These are phyloP conservation scores for Boletus fagicola DNA, from an alignment of 768 basidiomycete genomes.

Conservation along the genomic window DNA sequence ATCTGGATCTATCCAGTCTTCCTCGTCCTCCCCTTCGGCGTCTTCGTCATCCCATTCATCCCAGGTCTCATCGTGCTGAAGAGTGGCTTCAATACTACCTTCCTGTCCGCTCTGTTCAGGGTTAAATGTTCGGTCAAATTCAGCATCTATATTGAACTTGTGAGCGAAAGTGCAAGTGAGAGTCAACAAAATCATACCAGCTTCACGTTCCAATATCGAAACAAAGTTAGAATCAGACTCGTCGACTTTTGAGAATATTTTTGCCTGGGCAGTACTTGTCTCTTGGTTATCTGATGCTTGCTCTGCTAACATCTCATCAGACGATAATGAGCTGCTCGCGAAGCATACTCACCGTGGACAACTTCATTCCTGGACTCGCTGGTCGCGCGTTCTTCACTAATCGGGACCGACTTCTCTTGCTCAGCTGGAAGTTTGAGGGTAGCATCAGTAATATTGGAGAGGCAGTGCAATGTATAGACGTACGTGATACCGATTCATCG, in stretches of 20 bases:
- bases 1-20: conserved; percentile 47
- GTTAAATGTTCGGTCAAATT: conserved; percentile 26
- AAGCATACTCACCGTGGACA: conserved; percentile 12
- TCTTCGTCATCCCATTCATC: conserved; percentile 36
- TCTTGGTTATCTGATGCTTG: conserved; percentile 14
- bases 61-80: conserved; percentile 23
- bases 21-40: conserved; percentile 47
- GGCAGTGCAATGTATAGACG: background rate
- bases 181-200: conserved; percentile 23
- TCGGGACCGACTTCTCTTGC: background rate
- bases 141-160: conserved; percentile 19
- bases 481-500: conserved; percentile 5
- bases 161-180: conserved; percentile 4
- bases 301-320: conserved; percentile 10
- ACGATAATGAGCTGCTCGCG: background rate
- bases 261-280: conserved; percentile 5
- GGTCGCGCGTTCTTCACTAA: background rate
- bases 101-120: conserved; percentile 16
- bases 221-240: conserved; percentile 32
- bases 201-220: conserved; percentile 28
- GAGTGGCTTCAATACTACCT: conserved; percentile 16
- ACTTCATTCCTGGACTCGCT: conserved; percentile 7
- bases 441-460: background rate
- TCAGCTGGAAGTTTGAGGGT: conserved; percentile 3
- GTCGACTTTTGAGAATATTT: conserved; percentile 18